Evolutionary conservation across 176 grass and related monocot species (phyloP), one percentile per base, ranked within the genome.

Genomic region (Echinochloa phyllopogon): DNA sequence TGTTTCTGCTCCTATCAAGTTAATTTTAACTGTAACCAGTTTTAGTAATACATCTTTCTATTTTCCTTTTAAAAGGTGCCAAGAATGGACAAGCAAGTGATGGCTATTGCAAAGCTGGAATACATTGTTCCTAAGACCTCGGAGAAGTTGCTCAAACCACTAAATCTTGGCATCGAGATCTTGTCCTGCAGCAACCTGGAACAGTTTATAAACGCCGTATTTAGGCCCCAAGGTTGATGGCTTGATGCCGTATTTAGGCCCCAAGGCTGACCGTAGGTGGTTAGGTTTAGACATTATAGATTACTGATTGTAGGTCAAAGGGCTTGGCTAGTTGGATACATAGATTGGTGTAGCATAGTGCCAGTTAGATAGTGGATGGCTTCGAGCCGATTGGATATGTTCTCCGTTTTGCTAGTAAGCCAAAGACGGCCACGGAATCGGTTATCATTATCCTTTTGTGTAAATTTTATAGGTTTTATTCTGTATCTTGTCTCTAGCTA

Each of bases 71-170:
- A 49, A 76, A 84, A 98, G 96, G 91, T 98, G 11, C 93, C 96
- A 45, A 94, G 93, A 87, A 95, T 98, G 89, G 96, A 98, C 82
- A 98, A 91, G 75, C 81, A 93, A 69, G 85, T 95, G 29, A 78
- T 94, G 23, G 83, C 96, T 48, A 81, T 92, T 53, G 73, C 93
- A 0, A 91, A 98, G 83, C 48, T 98, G 67, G 96, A 93, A 38
- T 98, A 92, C 83, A 92, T 98, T 17, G 86, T 98, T 65, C 93
- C 96, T 5, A 92, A 92, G 76, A 29, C 77, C 43, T 78, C 93
- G 0, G 89, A 83, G 83, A 95, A 95, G 83, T 63, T 82, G 72
- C 85, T 95, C 14, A 77, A 36, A 29, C 39, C 67, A 6, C 89
- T 94, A 23, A 25, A 94, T 45, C 84, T 87, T 24, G 87, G 86